Evolutionary conservation across 2,329 filamentous ascomycete species (phyloP).

Genomic region (Fusarium sublunatum): DNA sequence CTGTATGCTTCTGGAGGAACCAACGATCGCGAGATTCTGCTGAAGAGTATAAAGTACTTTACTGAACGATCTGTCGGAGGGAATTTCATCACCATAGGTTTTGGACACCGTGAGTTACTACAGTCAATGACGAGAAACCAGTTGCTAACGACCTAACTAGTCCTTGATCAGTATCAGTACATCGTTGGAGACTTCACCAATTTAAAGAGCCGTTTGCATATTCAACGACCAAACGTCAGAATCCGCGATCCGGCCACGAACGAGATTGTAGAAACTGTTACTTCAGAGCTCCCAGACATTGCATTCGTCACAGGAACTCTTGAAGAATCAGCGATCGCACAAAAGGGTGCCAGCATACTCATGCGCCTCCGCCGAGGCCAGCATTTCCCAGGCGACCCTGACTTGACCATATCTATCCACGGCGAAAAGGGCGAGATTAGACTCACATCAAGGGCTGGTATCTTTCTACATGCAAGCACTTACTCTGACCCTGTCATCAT

Average conservation of each 20-base stretch:
- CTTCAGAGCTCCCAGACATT: constrained; percentile 59
- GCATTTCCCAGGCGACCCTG: constrained; percentile 60
- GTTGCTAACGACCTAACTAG: constrained; percentile 40
- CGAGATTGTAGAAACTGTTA: constrained; percentile 48
- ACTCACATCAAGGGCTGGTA: constrained; percentile 49
- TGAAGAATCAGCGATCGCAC: constrained; percentile 34
- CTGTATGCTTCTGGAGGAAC: constrained; percentile 54
- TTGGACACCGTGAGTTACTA: constrained; percentile 54
- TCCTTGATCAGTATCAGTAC: constrained; percentile 59
- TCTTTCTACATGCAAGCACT: constrained; percentile 47
- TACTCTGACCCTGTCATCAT: constrained; percentile 57
- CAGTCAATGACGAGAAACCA: rapidly evolving
- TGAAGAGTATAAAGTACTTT: constrained; percentile 59
- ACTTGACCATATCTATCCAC: constrained; percentile 61
- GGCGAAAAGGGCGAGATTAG: constrained; percentile 64
- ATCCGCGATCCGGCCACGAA: constrained; percentile 50
- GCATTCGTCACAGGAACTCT: constrained; percentile 54
- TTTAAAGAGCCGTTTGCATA: constrained; percentile 55
- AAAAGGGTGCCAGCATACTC: constrained; percentile 55
- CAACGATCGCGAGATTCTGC: constrained; percentile 48
- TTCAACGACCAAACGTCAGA: constrained; percentile 56
- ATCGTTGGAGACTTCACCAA: constrained; percentile 59
- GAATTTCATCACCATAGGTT: constrained; percentile 56
- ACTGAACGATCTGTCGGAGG: constrained; percentile 60
- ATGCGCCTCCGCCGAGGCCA: constrained; percentile 61